Evolutionary conservation across 2,329 filamentous ascomycete species (phyloP).

Genomic region (Pseudocercospora crystallina): DNA sequence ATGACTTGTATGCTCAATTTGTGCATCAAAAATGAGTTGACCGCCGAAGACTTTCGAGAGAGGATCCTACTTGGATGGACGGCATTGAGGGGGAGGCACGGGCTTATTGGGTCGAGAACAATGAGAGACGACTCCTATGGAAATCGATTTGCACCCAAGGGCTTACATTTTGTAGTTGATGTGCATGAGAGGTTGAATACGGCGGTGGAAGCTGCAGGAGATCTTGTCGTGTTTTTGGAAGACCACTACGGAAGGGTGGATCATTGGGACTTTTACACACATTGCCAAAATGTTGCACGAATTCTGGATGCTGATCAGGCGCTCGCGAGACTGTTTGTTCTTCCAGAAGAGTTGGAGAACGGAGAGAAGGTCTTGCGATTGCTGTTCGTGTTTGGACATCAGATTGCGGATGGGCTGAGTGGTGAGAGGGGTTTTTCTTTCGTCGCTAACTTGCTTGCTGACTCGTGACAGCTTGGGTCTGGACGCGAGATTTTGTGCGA

Average conservation of each 20-base stretch:
- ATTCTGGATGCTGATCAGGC: slow-evolving; percentile 39
- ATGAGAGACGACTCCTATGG: slow-evolving; percentile 9
- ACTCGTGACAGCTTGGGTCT: slow-evolving; percentile 34
- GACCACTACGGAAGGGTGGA: slow-evolving; percentile 39
- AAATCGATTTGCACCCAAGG: slow-evolving; percentile 10
- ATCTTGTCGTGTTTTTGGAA: slow-evolving; percentile 40
- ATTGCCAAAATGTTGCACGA: slow-evolving; percentile 43
- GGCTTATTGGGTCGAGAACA: slow-evolving; percentile 23
- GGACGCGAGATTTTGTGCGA: slow-evolving; percentile 43
- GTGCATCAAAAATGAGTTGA: slow-evolving; percentile 36
- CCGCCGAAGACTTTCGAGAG: slow-evolving; percentile 32
- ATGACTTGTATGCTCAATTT: slow-evolving; percentile 42
- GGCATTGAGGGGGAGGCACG: slow-evolving; percentile 24
- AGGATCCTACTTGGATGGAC: slow-evolving; percentile 43
- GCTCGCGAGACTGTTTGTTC: slow-evolving; percentile 42
- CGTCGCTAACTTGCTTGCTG: slow-evolving; percentile 2
- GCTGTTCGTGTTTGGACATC: slow-evolving; percentile 44
- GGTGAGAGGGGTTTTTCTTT: not conserved
- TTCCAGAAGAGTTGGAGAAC: slow-evolving; percentile 33
- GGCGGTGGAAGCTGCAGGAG: slow-evolving; percentile 33
- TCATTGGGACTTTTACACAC: slow-evolving; percentile 39
- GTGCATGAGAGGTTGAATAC: slow-evolving; percentile 30
- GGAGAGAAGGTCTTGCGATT: slow-evolving; percentile 37
- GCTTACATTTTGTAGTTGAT: slow-evolving; percentile 38
- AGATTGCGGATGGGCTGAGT: slow-evolving; percentile 47